Evolutionary conservation across 2,329 filamentous ascomycete genomes (phyloP).

Genomic region (Cladorrhinum sp.): DNA sequence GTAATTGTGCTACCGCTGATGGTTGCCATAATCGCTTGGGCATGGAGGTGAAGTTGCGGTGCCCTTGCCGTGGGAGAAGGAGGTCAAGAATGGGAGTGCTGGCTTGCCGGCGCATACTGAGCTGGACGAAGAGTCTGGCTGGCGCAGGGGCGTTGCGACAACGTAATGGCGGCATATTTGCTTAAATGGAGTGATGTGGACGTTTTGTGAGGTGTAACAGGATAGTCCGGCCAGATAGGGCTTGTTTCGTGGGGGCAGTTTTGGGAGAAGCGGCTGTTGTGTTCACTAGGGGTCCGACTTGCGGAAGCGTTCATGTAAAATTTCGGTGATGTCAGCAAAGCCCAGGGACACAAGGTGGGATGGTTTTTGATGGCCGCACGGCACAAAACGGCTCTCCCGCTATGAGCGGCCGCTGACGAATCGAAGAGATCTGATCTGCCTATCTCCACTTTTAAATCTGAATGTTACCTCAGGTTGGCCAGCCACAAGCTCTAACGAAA

Average conservation of each 20-base stretch:
- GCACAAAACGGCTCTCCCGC: not conserved
- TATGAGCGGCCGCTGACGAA: not conserved
- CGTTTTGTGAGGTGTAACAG: too few relatives aligned
- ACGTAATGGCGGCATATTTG: slow-evolving; percentile 25
- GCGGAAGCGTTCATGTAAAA: slow-evolving; percentile 21
- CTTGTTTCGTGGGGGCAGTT: not conserved
- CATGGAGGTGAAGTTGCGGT: not conserved
- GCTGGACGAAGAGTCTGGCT: slow-evolving; percentile 41
- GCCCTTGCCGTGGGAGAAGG: slow-evolving; percentile 35
- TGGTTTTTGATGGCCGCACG: not conserved
- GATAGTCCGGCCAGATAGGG: not conserved
- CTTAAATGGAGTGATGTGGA: not conserved
- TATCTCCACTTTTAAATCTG: not conserved
- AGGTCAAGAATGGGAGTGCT: slow-evolving; percentile 38
- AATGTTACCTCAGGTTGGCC: too few relatives aligned
- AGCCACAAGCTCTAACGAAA: too few relatives aligned
- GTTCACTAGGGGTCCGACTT: slow-evolving; percentile 3
- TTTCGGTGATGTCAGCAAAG: slow-evolving; percentile 28
- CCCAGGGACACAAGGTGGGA: not conserved
- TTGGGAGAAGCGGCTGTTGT: not conserved
- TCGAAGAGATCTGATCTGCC: not conserved
- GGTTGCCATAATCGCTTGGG: not conserved
- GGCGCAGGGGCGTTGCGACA: slow-evolving; percentile 41
- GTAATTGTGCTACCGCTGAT: not conserved
- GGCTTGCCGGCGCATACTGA: slow-evolving; percentile 29